A percentile compares a stretch with the other conserved stretches of the same genome.
Evolutionary conservation across 257 asterid species (phyloP).

Genomic region (Solanum pennellii): DNA sequence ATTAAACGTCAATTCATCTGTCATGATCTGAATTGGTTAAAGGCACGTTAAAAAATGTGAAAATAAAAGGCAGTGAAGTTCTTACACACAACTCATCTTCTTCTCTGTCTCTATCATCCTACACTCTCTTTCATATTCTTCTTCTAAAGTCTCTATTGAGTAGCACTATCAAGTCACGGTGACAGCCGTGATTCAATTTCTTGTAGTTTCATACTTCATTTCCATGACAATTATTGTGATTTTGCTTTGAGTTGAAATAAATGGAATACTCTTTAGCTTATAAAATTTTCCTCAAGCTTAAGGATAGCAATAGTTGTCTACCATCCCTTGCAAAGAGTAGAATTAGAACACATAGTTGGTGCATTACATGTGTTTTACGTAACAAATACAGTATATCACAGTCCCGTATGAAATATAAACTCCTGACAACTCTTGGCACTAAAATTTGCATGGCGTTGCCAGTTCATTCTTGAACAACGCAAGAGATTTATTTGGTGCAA

Average conservation of each 20-base stretch:
- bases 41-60: no score
- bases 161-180: no score
- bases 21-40: no score
- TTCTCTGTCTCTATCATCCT: background rate
- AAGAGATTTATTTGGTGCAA: background rate
- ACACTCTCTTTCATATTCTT: no score
- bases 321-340: background rate
- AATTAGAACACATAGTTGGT: background rate
- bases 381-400: background rate
- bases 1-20: no score
- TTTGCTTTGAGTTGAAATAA: background rate
- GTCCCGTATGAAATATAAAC: background rate
- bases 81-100: background rate
- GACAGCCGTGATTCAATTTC: no score
- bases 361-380: background rate
- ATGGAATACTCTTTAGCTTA: background rate
- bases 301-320: background rate
- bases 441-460: background rate
- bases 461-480: background rate
- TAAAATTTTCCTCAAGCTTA: background rate
- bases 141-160: no score
- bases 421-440: background rate
- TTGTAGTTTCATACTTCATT: background rate
- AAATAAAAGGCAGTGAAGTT: no score
- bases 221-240: background rate